phyloP scores from a whole-genome alignment of 331 rosid species.

The Acacia pycnantha region DNA sequence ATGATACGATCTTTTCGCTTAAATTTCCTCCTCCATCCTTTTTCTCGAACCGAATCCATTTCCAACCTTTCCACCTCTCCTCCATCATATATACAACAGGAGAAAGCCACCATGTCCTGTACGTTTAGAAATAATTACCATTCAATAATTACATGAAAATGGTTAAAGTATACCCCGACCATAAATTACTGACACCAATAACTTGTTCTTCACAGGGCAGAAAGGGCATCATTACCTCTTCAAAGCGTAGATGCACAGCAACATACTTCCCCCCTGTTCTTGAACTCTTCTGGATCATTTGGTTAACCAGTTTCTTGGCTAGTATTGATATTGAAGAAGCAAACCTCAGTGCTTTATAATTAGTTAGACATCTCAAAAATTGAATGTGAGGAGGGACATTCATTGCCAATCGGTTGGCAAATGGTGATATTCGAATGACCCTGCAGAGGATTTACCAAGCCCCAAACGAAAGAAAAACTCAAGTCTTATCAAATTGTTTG shows the following conservation, averaged over 20 bases:
- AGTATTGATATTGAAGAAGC: slow-evolving; percentile 68
- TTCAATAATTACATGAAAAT: slow-evolving; percentile 22
- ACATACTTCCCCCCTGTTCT: slow-evolving; percentile 70
- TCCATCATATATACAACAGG: slow-evolving; percentile 92
- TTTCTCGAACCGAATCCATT: slow-evolving; percentile 83
- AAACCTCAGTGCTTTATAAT: slow-evolving; percentile 86
- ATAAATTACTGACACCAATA: background rate
- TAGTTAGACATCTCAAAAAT: slow-evolving; percentile 83
- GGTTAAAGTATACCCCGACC: slow-evolving; percentile 1
- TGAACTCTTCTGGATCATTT: slow-evolving; percentile 75
- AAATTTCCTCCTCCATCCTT: slow-evolving; percentile 84
- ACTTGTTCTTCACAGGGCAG: slow-evolving; percentile 12
- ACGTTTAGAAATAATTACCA: slow-evolving; percentile 19
- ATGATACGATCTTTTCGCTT: slow-evolving; percentile 65
- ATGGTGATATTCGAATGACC: slow-evolving; percentile 84
- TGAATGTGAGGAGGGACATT: slow-evolving; percentile 89
- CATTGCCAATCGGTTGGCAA: slow-evolving; percentile 95
- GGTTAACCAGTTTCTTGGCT: slow-evolving; percentile 64
- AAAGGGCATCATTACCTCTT: slow-evolving; percentile 68
- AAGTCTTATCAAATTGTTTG: slow-evolving; percentile 10
- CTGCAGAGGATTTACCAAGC: slow-evolving; percentile 49
- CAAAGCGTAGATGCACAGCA: slow-evolving; percentile 93
- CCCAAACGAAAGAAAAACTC: background rate
- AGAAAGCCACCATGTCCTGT: slow-evolving; percentile 98
- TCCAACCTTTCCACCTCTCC: slow-evolving; percentile 71